phyloP scores from a whole-genome alignment of 169 alveolate species.

The Plasmodium chabaudi region DNA sequence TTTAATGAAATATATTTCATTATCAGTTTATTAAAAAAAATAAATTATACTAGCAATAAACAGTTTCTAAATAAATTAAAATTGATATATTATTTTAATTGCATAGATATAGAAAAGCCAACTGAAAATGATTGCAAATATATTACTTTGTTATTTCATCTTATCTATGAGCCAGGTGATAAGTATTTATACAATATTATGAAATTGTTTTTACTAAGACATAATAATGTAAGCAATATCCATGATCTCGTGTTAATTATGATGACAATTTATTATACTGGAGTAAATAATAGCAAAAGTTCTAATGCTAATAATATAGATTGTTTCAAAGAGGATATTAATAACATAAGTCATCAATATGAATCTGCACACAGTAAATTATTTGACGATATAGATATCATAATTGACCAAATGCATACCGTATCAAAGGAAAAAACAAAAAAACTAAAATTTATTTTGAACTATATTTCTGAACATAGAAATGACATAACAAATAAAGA shows the following conservation, averaged over 20 bases:
- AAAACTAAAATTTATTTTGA: background rate
- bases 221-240: slow-evolving; percentile 18
- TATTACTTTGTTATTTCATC: slow-evolving; percentile 40
- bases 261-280: slow-evolving; percentile 37
- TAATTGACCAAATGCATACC: slow-evolving; percentile 18
- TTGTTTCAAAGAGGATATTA: background rate
- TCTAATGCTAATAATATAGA: too few species aligned
- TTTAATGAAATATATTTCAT: slow-evolving; percentile 26
- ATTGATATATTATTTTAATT: slow-evolving; percentile 56
- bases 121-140: slow-evolving; percentile 45
- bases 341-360: background rate
- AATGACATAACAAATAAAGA: background rate
- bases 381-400: slow-evolving; percentile 20
- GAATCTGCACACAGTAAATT: background rate
- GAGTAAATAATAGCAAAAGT: too few species aligned
- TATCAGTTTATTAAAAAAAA: slow-evolving; percentile 18
- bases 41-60: slow-evolving; percentile 3
- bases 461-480: background rate
- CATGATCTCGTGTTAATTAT: slow-evolving; percentile 42
- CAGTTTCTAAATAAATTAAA: slow-evolving; percentile 38
- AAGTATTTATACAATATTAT: slow-evolving; percentile 25
- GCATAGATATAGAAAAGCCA: slow-evolving; percentile 28
- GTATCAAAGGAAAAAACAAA: slow-evolving; percentile 14
- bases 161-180: slow-evolving; percentile 24
- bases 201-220: slow-evolving; percentile 18